Evolutionary conservation across 768 basidiomycete genomes (phyloP), one percentile per base, ranked within the genome.

Genomic region (Boletus coccyginus): DNA sequence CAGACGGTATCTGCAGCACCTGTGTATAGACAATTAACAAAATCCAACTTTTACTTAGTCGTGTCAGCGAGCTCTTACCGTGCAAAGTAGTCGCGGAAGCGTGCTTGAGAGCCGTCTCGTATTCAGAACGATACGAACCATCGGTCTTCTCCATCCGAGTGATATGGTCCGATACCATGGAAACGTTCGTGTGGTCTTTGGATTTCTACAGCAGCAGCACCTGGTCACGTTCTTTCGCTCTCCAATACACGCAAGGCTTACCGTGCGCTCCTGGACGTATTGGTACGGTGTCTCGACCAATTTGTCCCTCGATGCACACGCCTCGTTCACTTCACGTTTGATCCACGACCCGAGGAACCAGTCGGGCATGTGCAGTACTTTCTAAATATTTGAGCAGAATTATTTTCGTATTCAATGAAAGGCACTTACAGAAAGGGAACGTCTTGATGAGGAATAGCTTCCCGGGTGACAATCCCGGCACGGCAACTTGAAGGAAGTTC

Each of bases 271-370:
- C 52, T 24, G 32, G 17, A 44, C 21, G 17, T 7, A 38, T 21
- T 38, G 6, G n/a, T 46, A 53, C 31, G 52, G 32, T 6, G 8
- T 43, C 21, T 52, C 50, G 11, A 43, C 10, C 16, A 35, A 9
- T 21, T 43, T 12, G 19, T 4, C 44, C 14, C 50, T 17, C 16
- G 36, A n/a, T 0, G 19, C 32, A 12, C 16, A 33, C 1, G 55
- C 62, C 1, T 24, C 31, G 21, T 6, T 53, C 16, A 74, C 76
- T 19, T 68, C 63, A 35, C 63, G 64, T 61, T 75, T 73, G 59
- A 77, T 69, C 9, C 55, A 2, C 1, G 50, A 55, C 5, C 75
- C 74, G 10, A 77, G 77, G 46, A 76, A 57, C 76, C 77, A 78
- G n/a, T 64, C 32, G 11, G 41, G 50, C 5, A 44, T 29, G 13